Base-by-base conservation (phyloP, 1,284 basidiomycete genomes). In the Ceratobasidium sp. region DNA sequence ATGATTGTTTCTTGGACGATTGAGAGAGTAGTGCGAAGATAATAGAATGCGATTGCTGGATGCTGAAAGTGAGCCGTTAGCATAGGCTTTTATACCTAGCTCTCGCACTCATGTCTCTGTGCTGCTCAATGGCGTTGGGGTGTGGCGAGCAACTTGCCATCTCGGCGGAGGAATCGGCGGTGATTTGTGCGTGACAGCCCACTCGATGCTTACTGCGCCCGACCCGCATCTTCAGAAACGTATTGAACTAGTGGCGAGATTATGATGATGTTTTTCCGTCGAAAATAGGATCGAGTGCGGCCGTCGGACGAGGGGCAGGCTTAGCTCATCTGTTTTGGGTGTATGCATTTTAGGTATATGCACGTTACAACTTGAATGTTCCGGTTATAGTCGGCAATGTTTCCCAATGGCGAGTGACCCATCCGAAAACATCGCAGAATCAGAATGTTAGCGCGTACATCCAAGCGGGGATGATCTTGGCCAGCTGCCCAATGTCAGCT, bases 201-300 rank as follows among this genome's bases (percentile, higher is more conserved):
- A 34, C 16, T 0, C 24, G 16, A 46, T 24, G 61, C 19, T n/a
- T 34, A 11, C n/a, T 4, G 22, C 34, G 29, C 37, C 37, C 54
- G 9, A 29, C 16, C 41, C 14, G 8, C 27, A 41, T 46, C 41
- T 19, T 46, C 61, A 39, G 41, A 46, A 27, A 24, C 9, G 4
- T 24, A 24, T 13, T 46, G 39, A 43, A 1, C 39, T 1, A 41
- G 39, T 39, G 24, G 22, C 43, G 39, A 39, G 22, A 39, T 24
- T 27, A 9, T 62, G 61, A 62, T 46, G n/a, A 7, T 46, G 39
- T 62, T 62, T 46, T 39, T 27, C 61, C 61, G 14, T 62, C 53
- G 29, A 31, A 13, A 14, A 34, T 6, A 34, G 31, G 31, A 19
- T 43, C 16, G 13, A 11, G 9, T 43, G 39, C 39, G 39, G 39